Evolutionary conservation across 306 rosid genomes (phyloP).

Genomic region (Rosa rugosa): DNA sequence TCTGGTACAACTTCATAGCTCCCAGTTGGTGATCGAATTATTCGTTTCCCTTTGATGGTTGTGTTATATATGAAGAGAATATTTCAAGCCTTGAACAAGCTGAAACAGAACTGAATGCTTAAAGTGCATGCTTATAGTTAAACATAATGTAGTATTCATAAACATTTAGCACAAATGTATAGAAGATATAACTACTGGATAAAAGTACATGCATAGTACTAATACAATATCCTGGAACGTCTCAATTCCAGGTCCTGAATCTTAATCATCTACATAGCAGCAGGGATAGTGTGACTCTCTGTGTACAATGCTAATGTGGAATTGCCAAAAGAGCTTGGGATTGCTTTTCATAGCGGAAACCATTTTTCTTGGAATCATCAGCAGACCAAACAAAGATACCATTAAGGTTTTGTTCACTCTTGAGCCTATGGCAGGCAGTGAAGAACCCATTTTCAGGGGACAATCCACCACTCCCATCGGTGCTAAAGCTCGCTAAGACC

Average conservation of each 20-base stretch:
- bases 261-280: not conserved
- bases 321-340: slow-evolving; percentile 62
- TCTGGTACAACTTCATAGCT: not conserved
- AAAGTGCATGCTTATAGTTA: not conserved
- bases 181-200: not conserved
- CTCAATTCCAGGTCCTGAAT: not conserved
- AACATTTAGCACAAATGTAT: not conserved
- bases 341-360: slow-evolving; percentile 65
- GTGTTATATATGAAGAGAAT: not conserved
- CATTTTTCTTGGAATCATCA: slow-evolving; percentile 68
- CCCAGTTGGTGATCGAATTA: not conserved
- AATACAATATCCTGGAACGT: not conserved
- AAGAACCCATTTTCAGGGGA: slow-evolving; percentile 59
- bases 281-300: not conserved
- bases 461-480: slow-evolving; percentile 64
- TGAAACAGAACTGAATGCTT: not conserved
- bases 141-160: not conserved
- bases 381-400: slow-evolving; percentile 86
- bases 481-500: slow-evolving; percentile 63
- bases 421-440: slow-evolving; percentile 52
- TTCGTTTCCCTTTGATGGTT: not conserved
- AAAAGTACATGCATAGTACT: not conserved
- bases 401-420: slow-evolving; percentile 44
- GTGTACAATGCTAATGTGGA: slow-evolving; percentile 17
- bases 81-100: too few relatives aligned